A percentile compares a stretch with the other conserved stretches of the same genome.
Evolutionary conservation across 1,284 basidiomycete species (phyloP).

Genomic region (Trametes hirsuta): DNA sequence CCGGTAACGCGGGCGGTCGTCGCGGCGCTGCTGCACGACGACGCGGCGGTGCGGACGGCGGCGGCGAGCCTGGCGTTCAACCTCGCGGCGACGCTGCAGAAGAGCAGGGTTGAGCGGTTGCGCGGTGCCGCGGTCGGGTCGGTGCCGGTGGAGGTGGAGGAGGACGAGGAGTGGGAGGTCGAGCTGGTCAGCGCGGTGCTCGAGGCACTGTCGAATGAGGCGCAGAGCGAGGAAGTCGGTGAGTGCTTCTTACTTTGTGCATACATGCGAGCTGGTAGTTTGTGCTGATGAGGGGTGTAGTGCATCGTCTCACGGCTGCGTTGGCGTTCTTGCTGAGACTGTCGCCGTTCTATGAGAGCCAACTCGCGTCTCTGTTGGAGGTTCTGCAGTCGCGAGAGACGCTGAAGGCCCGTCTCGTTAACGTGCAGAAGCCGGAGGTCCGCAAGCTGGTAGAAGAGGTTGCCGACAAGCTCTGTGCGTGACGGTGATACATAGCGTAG

Average conservation of each 20-base stretch:
- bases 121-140: slow-evolving; percentile 35
- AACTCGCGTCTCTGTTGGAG: slow-evolving; percentile 63
- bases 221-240: slow-evolving; percentile 79
- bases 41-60: slow-evolving; percentile 72
- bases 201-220: slow-evolving; percentile 74
- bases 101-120: slow-evolving; percentile 50
- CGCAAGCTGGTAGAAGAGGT: slow-evolving; percentile 70
- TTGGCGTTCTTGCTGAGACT: slow-evolving; percentile 75
- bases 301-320: slow-evolving; percentile 79
- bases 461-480: slow-evolving; percentile 48
- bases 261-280: not conserved
- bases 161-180: slow-evolving; percentile 80
- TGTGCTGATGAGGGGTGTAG: slow-evolving; percentile 40
- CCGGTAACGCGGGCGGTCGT: slow-evolving; percentile 53
- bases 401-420: slow-evolving; percentile 54
- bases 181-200: slow-evolving; percentile 81
- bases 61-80: slow-evolving; percentile 86
- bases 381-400: slow-evolving; percentile 65
- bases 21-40: slow-evolving; percentile 67
- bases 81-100: slow-evolving; percentile 67
- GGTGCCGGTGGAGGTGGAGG: slow-evolving; percentile 39
- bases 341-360: slow-evolving; percentile 61
- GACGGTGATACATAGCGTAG: not conserved
- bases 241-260: slow-evolving; percentile 37
- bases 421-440: slow-evolving; percentile 64